Percentiles rank a stretch among this genome's conserved stretches.
Evolutionary conservation across 164 flowering plant species (phyloP).

Genomic region (Nelumbo lutea): DNA sequence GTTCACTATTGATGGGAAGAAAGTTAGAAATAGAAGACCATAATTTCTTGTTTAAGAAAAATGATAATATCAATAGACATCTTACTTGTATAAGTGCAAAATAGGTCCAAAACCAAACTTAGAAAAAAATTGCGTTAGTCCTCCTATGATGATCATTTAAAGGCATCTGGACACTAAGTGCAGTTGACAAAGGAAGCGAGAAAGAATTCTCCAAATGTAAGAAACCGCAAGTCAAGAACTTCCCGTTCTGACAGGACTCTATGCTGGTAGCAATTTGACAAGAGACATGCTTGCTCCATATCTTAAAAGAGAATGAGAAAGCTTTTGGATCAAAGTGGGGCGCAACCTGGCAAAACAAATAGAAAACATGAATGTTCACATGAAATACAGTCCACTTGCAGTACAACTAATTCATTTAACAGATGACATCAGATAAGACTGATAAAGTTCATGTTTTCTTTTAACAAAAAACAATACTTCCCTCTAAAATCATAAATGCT

Average conservation of each 20-base stretch:
- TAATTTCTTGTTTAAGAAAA: not conserved
- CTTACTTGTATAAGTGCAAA: slow-evolving; percentile 53
- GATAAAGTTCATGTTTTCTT: no score
- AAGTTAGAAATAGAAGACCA: not conserved
- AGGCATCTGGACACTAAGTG: slow-evolving; percentile 59
- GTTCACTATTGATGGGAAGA: slow-evolving; percentile 34
- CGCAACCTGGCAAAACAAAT: slow-evolving; percentile 38
- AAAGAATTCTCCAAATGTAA: slow-evolving; percentile 59
- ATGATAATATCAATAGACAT: not conserved
- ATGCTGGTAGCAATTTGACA: slow-evolving; percentile 54
- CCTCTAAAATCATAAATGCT: no score
- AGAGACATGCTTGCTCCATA: slow-evolving; percentile 72
- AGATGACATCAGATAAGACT: no score
- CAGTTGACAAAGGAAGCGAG: slow-evolving; percentile 89
- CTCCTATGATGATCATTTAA: slow-evolving; percentile 40
- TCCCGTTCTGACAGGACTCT: slow-evolving; percentile 60
- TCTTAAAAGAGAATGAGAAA: slow-evolving; percentile 31
- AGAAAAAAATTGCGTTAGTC: slow-evolving; percentile 50
- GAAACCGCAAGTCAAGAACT: slow-evolving; percentile 87
- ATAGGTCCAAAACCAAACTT: slow-evolving; percentile 55
- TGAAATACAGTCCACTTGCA: no score
- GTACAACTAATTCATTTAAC: no score
- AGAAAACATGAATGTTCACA: no score
- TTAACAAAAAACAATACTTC: no score
- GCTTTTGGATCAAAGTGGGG: slow-evolving; percentile 29